Evolutionary conservation across 495 filamentous ascomycete species (phyloP).

Genomic region (Penicillium coprophilum): DNA sequence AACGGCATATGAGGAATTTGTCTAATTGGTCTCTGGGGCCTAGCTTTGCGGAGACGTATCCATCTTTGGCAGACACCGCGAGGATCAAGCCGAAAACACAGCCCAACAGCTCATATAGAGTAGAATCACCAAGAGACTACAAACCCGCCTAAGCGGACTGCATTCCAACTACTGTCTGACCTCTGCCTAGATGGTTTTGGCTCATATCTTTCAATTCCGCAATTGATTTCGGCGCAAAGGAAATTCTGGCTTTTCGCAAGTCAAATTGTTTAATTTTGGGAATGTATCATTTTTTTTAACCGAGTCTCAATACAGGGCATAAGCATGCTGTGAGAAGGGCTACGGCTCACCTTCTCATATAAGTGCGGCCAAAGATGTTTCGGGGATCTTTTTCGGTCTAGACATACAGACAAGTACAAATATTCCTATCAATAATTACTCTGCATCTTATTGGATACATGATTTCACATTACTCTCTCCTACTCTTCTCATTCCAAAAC

Average conservation of each 20-base stretch:
- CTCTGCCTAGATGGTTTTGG: constrained; percentile 14
- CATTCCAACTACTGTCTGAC: neutral
- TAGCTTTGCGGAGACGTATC: constrained; percentile 63
- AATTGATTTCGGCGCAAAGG: neutral
- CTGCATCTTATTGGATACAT: neutral
- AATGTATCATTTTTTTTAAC: neutral
- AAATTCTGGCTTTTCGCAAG: neutral
- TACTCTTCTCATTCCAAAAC: constrained; percentile 50
- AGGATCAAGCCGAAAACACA: constrained; percentile 34
- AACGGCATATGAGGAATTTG: constrained; percentile 64
- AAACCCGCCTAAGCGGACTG: neutral
- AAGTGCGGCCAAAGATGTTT: neutral
- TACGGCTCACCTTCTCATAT: neutral
- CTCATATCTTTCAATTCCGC: neutral
- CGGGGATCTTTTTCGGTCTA: neutral
- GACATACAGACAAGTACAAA: neutral
- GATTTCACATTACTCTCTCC: constrained; percentile 25
- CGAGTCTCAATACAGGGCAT: neutral
- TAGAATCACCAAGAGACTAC: neutral
- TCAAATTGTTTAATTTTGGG: neutral
- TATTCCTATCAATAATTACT: neutral
- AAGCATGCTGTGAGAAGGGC: neutral
- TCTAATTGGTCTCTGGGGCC: constrained; percentile 77
- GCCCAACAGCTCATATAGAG: constrained; percentile 1
- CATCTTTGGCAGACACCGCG: constrained; percentile 55